These are phyloP conservation scores for Scopulariopsis brevicaulis DNA, from an alignment of 2,329 filamentous ascomycete species.

Conservation along the genomic window DNA sequence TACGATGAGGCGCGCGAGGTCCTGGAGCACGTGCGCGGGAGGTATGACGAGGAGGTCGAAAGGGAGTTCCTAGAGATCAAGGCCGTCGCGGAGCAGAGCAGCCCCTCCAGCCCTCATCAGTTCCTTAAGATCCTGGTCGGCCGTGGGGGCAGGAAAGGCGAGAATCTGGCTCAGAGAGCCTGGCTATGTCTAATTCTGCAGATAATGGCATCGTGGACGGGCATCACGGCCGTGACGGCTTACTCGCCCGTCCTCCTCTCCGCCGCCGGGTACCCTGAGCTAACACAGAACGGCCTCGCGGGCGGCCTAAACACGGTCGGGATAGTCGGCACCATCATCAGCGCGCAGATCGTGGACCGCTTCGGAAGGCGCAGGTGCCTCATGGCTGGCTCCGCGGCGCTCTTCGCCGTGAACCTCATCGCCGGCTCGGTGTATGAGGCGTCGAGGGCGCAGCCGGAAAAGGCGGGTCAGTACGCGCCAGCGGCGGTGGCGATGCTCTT, in stretches of 20 bases:
- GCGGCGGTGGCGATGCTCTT: constrained; percentile 35
- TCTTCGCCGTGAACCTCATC: constrained; percentile 29
- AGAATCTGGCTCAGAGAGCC: constrained; percentile 25
- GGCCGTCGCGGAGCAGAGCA: constrained; percentile 24
- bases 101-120: constrained; percentile 22
- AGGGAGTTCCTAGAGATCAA: constrained; percentile 25
- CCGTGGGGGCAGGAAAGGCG: constrained; percentile 20
- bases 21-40: constrained; percentile 16
- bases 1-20: constrained; percentile 20
- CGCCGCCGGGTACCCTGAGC: constrained; percentile 12
- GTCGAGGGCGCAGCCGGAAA: constrained; percentile 19
- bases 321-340: constrained; percentile 37
- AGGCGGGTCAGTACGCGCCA: constrained; percentile 25
- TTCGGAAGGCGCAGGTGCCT: constrained; percentile 25
- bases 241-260: constrained; percentile 16
- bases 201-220: constrained; percentile 30
- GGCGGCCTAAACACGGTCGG: constrained; percentile 40
- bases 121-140: constrained; percentile 25
- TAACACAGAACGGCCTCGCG: constrained; percentile 24
- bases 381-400: constrained; percentile 11
- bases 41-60: constrained; percentile 18
- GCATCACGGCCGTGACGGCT: constrained; percentile 27
- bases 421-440: constrained; percentile 29
- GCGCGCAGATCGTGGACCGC: constrained; percentile 36
- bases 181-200: constrained; percentile 27